Base-by-base conservation (phyloP, 2,329 filamentous ascomycete species). In the Sporothrix dimorphospora region DNA sequence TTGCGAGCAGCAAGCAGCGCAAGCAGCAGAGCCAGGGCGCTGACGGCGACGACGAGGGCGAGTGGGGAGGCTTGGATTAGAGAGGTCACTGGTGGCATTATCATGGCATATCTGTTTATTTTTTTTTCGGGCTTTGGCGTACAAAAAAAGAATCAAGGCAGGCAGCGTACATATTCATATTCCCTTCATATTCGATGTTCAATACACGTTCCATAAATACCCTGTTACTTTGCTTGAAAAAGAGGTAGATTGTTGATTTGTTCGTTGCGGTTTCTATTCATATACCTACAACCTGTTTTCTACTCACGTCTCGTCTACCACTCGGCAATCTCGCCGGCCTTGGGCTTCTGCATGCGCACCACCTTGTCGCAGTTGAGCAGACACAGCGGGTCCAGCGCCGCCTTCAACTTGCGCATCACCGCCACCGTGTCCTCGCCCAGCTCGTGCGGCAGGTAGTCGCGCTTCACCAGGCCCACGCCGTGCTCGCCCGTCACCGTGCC, bases 401-500 rank as follows among this genome's bases (percentile, higher is more conserved):
- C 85, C 84, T 96, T 96, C 79, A 95, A 89, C 90, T 91, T 92
- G 81, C 93, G 88, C 93, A 97, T 97, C 27, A 91, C 85, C 81
- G 94, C 92, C 9, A 97, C 92, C 0, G 92, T 93, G 14, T 82
- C 84, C 79, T 89, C 84, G 14, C 93, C 92, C 53, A 96, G 83
- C 81, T 97, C 93, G 78, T 94, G 91, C 11, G 89, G 86, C 57
- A 97, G 85, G 78, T 95, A 95, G 79, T 96, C 93, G 76, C 93
- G 85, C 87, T 97, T 97, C 72, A 95, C 91, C 65, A 97, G 83
- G 7, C 93, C 93, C 70, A 96, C 90, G 55, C 93, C 93, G 80
- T 97, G 93, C 81, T 97, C 93, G 70, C 93, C 93, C 14, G 93
- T 94, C 1, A 94, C 92, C 0, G 93, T 96, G 9, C 93, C 93